Percentiles rank a stretch among this genome's conserved stretches.
Evolutionary conservation across 371 early-diverging fungal species (phyloP).

Genomic region (Mortierella sp.): DNA sequence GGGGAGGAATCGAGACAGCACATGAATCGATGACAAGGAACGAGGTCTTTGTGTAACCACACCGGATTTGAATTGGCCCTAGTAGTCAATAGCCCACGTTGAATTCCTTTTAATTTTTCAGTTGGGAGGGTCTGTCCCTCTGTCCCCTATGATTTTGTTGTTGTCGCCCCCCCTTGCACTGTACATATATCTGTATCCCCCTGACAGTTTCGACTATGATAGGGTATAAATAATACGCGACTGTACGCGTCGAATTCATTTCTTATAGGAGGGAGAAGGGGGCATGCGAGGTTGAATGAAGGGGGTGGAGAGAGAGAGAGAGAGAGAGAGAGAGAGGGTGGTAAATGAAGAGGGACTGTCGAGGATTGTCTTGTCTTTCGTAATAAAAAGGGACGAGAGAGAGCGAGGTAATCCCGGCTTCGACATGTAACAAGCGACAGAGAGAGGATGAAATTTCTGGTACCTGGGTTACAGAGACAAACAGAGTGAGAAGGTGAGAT

Average conservation of each 20-base stretch:
- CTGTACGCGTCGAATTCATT: constrained; percentile 2
- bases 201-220: neutral
- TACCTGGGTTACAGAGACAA: too few species aligned
- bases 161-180: constrained; percentile 7
- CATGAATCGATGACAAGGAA: constrained; percentile 20
- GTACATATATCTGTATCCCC: too few species aligned
- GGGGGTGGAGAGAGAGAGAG: neutral
- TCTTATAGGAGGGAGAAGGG: neutral
- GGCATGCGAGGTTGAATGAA: constrained; percentile 3
- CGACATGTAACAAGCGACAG: neutral
- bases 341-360: neutral
- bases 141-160: neutral
- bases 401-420: neutral
- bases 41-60: constrained; percentile 40
- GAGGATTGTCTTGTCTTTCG: neutral
- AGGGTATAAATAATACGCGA: constrained; percentile 8
- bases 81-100: constrained; percentile 48
- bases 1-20: neutral
- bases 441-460: neutral
- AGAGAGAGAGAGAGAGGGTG: neutral
- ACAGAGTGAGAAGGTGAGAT: neutral
- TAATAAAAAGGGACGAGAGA: neutral
- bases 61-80: constrained; percentile 41
- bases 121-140: constrained; percentile 2
- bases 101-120: neutral